phyloP scores from a whole-genome alignment of 2,329 filamentous ascomycete species.

The Penicillium corylophilum region DNA sequence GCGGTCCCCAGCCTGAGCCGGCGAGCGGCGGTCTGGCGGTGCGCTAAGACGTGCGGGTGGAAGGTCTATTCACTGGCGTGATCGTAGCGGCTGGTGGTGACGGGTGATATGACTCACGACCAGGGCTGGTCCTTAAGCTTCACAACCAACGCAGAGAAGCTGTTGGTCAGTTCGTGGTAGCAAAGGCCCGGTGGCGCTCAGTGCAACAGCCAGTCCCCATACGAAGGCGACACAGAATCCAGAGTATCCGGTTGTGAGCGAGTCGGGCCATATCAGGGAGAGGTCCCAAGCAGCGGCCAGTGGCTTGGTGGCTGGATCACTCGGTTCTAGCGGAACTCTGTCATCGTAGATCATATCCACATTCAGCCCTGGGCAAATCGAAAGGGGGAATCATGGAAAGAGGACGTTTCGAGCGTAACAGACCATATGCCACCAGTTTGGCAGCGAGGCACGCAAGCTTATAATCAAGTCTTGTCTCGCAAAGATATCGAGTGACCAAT shows the following conservation, averaged over 20 bases:
- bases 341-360: constrained; percentile 11
- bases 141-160: neutral
- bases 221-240: neutral
- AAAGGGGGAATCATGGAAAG: neutral
- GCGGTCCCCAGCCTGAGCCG: neutral
- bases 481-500: neutral
- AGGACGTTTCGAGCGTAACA: neutral
- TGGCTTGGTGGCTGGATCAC: constrained; percentile 4
- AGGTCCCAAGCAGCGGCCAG: neutral
- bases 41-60: neutral
- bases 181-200: neutral
- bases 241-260: neutral
- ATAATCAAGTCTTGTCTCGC: neutral
- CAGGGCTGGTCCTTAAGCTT: neutral
- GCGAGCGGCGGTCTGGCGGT: neutral
- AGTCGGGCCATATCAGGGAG: neutral
- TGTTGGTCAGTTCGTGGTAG: neutral
- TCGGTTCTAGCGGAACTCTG: constrained; percentile 1
- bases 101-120: neutral
- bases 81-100: neutral
- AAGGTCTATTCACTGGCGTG: neutral
- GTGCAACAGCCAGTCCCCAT: neutral
- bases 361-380: neutral
- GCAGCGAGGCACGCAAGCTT: neutral
- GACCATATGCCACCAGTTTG: neutral